Percentiles rank a stretch among this genome's conserved stretches.
Conservation (phyloP, 768 basidiomycete species). For the Suillus hirtellus region DNA sequence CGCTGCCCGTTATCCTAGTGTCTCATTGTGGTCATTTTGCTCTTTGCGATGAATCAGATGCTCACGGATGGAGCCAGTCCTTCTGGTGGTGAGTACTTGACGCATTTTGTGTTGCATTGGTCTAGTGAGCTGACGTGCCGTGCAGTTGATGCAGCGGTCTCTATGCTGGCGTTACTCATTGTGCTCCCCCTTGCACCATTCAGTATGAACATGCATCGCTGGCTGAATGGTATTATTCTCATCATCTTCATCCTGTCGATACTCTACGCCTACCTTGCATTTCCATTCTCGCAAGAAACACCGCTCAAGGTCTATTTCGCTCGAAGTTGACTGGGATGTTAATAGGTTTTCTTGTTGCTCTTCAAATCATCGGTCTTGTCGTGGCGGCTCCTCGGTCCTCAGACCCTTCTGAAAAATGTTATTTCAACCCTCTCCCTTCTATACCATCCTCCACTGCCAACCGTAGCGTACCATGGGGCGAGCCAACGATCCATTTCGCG, state of each 20-base stretch:
- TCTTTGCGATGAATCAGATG: slow-evolving; percentile 56
- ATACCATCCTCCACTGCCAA: slow-evolving; percentile 19
- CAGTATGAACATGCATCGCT: slow-evolving; percentile 49
- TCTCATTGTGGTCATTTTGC: slow-evolving; percentile 50
- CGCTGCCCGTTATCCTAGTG: slow-evolving; percentile 52
- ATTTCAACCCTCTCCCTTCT: slow-evolving; percentile 16
- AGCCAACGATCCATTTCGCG: slow-evolving; percentile 18
- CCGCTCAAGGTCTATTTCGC: too few relatives aligned
- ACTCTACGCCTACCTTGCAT: too few relatives aligned
- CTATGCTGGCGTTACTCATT: slow-evolving; percentile 49
- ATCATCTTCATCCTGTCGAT: slow-evolving; percentile 40
- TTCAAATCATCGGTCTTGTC: not conserved
- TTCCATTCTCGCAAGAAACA: too few relatives aligned
- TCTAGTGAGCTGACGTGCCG: slow-evolving; percentile 6
- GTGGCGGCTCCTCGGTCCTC: not conserved
- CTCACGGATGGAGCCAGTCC: slow-evolving; percentile 62
- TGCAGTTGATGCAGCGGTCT: slow-evolving; percentile 51
- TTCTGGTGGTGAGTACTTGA: slow-evolving; percentile 42
- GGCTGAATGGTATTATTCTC: slow-evolving; percentile 37
- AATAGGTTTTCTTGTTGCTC: not conserved
- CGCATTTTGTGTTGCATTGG: not conserved
- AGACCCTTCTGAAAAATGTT: slow-evolving; percentile 18
- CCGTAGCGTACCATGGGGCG: slow-evolving; percentile 25
- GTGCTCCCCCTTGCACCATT: slow-evolving; percentile 67
- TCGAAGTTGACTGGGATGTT: not conserved